Conservation (phyloP, 2,329 filamentous ascomycete genomes). For the Fusarium metavorans region DNA sequence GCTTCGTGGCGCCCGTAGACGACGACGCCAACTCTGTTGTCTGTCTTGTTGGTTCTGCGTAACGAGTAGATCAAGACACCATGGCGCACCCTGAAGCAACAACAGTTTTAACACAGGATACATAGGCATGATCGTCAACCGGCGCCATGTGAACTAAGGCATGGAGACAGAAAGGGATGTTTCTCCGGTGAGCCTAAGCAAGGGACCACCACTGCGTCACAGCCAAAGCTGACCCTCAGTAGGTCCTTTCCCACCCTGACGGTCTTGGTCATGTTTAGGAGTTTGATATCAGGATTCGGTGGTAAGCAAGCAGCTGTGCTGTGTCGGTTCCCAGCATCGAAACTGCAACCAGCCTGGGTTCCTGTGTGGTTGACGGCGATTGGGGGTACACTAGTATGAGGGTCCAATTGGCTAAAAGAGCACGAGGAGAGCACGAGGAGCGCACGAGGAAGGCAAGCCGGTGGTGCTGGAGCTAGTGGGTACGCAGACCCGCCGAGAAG, state of each 20-base stretch:
- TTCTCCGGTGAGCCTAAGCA: constrained; percentile 15
- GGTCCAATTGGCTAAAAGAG: constrained; percentile 1
- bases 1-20: constrained; percentile 11
- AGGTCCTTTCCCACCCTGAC: constrained; percentile 22
- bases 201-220: neutral
- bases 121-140: constrained; percentile 1
- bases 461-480: neutral
- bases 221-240: constrained; percentile 9
- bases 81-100: constrained; percentile 21
- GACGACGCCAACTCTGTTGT: constrained; percentile 2
- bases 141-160: constrained; percentile 2
- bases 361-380: neutral
- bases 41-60: constrained; percentile 8
- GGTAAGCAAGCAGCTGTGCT: neutral
- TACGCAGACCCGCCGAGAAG: neutral
- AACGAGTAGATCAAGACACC: neutral
- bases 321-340: neutral
- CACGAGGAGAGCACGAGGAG: neutral
- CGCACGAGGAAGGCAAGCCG: neutral
- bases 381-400: neutral
- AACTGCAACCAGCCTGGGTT: neutral
- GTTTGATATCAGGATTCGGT: neutral
- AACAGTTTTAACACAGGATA: constrained; percentile 10
- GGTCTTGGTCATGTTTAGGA: neutral
- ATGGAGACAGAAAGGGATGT: constrained; percentile 25